Conservation (phyloP, 148 eudicot species). For the Euryodendron excelsum region DNA sequence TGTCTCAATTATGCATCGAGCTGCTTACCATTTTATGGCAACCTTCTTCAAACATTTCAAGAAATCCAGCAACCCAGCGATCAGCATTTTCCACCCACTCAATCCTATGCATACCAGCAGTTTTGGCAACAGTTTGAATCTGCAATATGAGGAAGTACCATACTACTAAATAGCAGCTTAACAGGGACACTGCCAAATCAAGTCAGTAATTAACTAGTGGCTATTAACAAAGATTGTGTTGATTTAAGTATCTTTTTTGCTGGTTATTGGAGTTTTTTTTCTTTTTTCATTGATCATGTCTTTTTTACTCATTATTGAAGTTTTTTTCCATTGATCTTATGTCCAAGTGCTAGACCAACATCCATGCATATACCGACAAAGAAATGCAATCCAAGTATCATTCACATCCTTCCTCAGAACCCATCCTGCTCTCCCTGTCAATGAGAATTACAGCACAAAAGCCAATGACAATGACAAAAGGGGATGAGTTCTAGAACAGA, state of each 20-base stretch:
- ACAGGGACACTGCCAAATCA: background rate
- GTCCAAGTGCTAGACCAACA: background rate
- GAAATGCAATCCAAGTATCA: background rate
- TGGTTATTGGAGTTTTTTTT: too few relatives aligned
- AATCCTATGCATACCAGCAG: slow-evolving; percentile 50
- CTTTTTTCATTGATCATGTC: too few relatives aligned
- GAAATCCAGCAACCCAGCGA: slow-evolving; percentile 65
- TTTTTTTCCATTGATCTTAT: background rate
- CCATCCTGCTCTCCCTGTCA: background rate
- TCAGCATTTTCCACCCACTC: slow-evolving; percentile 72
- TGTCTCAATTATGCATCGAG: background rate
- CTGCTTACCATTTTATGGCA: slow-evolving; percentile 58
- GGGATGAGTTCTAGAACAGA: background rate
- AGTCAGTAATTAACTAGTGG: background rate
- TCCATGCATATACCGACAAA: background rate
- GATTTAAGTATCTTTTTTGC: too few relatives aligned
- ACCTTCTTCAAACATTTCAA: slow-evolving; percentile 82
- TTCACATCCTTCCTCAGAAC: background rate
- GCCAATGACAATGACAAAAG: background rate
- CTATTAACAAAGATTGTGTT: too few relatives aligned
- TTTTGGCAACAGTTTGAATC: slow-evolving; percentile 65
- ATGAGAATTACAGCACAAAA: background rate
- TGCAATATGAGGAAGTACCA: slow-evolving; percentile 9
- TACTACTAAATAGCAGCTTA: background rate
- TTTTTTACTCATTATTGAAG: too few relatives aligned